Conservation (phyloP, 352 stramenopile genomes). For the Phytophthora foliorum region DNA sequence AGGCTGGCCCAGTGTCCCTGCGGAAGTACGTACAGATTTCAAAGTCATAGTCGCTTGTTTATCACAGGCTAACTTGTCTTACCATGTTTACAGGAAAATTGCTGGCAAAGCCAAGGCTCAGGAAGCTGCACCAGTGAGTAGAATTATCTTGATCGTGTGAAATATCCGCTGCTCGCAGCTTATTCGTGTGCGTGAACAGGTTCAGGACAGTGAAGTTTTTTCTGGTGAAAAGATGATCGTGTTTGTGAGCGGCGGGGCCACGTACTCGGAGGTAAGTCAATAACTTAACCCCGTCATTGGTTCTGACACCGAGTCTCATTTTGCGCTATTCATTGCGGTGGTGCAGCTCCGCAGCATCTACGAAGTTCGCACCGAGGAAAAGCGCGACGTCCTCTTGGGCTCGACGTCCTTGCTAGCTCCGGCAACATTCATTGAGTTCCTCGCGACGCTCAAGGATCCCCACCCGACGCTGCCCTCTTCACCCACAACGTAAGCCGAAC, state of each 20-base stretch:
- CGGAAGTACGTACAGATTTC: constrained; percentile 62
- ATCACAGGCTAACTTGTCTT: constrained; percentile 1
- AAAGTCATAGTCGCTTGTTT: background rate
- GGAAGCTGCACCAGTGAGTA: constrained; percentile 26
- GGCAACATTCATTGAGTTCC: constrained; percentile 61
- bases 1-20: constrained; percentile 67
- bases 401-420: constrained; percentile 79
- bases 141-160: background rate
- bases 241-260: constrained; percentile 95
- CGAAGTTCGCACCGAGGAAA: constrained; percentile 72
- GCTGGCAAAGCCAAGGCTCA: constrained; percentile 39
- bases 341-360: constrained; percentile 83
- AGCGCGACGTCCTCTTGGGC: constrained; percentile 77
- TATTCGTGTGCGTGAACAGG: background rate
- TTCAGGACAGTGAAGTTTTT: constrained; percentile 70
- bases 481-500: constrained; percentile 12
- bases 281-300: background rate
- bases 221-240: constrained; percentile 94
- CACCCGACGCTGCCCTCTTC: constrained; percentile 27
- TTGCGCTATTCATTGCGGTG: background rate
- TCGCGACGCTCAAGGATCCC: constrained; percentile 73
- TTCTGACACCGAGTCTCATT: background rate
- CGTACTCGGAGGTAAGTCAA: constrained; percentile 92
- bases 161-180: background rate
- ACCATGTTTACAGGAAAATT: constrained; percentile 44